Percentiles rank a stretch among this genome's conserved stretches.
Conservation (phyloP, 805 yeast genomes). For the Nakazawaea wickerhamii region DNA sequence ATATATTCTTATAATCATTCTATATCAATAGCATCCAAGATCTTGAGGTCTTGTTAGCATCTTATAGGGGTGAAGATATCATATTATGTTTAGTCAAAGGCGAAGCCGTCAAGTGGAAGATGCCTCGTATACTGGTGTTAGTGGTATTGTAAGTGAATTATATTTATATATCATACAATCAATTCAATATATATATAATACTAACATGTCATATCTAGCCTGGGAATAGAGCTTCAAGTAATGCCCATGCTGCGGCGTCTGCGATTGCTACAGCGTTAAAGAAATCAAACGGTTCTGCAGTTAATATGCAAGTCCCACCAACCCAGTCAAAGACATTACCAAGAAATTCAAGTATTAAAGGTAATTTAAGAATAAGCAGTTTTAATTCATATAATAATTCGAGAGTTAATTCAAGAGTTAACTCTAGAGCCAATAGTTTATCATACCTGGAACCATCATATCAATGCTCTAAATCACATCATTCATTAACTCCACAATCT, state of each 20-base stretch:
- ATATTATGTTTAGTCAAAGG: conserved; percentile 14
- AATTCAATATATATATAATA: background rate
- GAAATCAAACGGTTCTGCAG: conserved; percentile 27
- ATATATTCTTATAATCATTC: too few relatives aligned
- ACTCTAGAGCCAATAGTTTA: conserved; percentile 18
- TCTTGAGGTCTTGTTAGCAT: too few relatives aligned
- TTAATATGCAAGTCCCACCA: conserved; percentile 27
- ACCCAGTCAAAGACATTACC: conserved; percentile 22
- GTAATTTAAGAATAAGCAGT: conserved; percentile 19
- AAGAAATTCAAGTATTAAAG: conserved; percentile 19
- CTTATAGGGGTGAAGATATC: too few relatives aligned
- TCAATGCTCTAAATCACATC: conserved; percentile 1
- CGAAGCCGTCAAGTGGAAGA: conserved; percentile 11
- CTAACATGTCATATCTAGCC: conserved; percentile 15
- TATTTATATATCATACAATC: background rate
- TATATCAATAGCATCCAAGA: too few relatives aligned
- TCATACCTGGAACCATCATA: conserved; percentile 17
- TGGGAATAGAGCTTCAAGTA: conserved; percentile 31
- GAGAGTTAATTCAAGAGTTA: background rate
- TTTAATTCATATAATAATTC: conserved; percentile 14
- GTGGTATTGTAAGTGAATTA: conserved; percentile 10
- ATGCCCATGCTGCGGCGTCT: conserved; percentile 61
- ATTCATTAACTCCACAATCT: conserved; percentile 19
- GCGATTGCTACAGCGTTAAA: conserved; percentile 46
- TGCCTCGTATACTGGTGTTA: conserved; percentile 16